Evolutionary conservation across 129 eudicot species (phyloP), one percentile per base, ranked within the genome.

Genomic region (Chrysanthemum makinoi): DNA sequence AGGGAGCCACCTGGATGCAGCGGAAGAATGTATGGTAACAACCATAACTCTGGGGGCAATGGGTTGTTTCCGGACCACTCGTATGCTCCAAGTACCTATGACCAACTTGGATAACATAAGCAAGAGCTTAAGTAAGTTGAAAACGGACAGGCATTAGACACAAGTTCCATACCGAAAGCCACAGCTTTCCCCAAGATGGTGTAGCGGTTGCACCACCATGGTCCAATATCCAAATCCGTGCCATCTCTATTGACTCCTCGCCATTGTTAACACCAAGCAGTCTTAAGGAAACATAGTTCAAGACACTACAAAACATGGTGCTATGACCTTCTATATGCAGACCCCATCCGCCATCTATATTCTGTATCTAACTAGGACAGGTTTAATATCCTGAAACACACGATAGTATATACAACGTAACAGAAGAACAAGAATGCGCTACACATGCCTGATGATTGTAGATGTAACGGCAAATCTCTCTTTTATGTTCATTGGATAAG

Each of bases 281-380:
- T 82, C 98, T 87, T 75, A 94, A 77, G 58, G 98, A 82, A 39
- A 94, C 96, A 78, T 94, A 94, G 77, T 81, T 87, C 83, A 94
- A 69, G 57, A 78, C 86, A 78, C 93, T 83, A 70, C 98, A 92
- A 82, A 94, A 89, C 98, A 94, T 94, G 67, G 95, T 89, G 82
- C 98, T 94, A 65, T 85, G 87, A 10, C 98, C 97, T 78, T 94
- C 98, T 50, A 89, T 94, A 80, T 94, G 98, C 80, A 94, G 86
- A 69, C 98, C 98, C 98, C 98, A 94, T 30, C 98, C 98, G 82
- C 98, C 98, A 77, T 94, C 98, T 76, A 48, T 71, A 77, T 89
- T 94, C 98, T 94, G 91, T 72, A 68, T 61, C 75, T 73, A 65
- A 60, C 18, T 13, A 57, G 10, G 46, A 66, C 47, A 56, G 6